Percentiles rank a stretch among this genome's conserved stretches.
These are phyloP conservation scores for Sclerotinia glacialis DNA, from an alignment of 2,329 filamentous ascomycete species.

Conservation along the genomic window DNA sequence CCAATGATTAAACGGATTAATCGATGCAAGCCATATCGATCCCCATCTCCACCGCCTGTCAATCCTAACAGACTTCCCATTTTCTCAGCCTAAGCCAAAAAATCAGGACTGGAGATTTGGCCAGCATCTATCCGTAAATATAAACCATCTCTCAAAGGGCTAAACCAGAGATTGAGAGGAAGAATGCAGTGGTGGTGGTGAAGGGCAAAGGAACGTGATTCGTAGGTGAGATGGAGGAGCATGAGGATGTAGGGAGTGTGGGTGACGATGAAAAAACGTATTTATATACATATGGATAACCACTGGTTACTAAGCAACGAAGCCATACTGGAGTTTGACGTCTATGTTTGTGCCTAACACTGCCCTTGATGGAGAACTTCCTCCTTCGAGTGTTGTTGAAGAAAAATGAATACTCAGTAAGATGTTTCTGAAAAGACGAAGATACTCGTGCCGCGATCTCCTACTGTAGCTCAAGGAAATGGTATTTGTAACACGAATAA, in stretches of 20 bases:
- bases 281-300: no score
- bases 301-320: neutral
- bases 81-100: conserved; percentile 1
- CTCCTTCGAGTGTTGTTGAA: neutral
- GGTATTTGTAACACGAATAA: neutral
- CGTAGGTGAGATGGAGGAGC: no score
- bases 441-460: neutral
- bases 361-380: neutral
- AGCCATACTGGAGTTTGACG: neutral
- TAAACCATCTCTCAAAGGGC: neutral
- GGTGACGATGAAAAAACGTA: no score
- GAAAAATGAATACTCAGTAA: neutral
- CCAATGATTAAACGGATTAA: conserved; percentile 1
- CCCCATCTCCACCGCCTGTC: neutral
- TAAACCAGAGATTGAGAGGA: conserved; percentile 5
- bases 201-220: no score
- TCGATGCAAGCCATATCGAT: neutral
- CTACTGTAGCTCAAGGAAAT: neutral
- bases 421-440: neutral
- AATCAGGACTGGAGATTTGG: neutral
- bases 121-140: conserved; percentile 1
- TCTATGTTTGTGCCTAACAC: neutral
- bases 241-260: no score
- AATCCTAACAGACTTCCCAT: neutral
- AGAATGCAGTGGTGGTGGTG: no score